Evolutionary conservation across 75 land plant genomes (phyloP).

Genomic region (Larix kaempferi): DNA sequence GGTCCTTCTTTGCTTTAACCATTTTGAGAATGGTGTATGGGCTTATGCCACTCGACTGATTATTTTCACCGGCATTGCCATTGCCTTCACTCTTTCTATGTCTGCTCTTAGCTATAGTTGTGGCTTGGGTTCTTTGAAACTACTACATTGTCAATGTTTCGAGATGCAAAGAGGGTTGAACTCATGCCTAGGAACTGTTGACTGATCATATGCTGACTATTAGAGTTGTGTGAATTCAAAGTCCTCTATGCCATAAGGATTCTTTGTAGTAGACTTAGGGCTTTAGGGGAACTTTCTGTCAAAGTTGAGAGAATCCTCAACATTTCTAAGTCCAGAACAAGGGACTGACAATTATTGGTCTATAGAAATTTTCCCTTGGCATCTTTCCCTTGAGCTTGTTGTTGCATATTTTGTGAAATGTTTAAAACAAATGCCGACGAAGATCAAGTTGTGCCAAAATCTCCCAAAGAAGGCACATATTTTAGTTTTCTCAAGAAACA

Average conservation of each 20-base stretch:
- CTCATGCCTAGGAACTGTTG: neutral
- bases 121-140: no score
- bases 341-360: neutral
- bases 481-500: no score
- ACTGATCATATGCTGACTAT: neutral
- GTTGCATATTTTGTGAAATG: no score
- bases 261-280: neutral
- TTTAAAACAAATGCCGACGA: no score
- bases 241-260: neutral
- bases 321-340: neutral
- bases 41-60: no score
- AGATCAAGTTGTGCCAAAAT: no score
- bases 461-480: no score
- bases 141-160: constrained; percentile 22
- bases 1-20: no score
- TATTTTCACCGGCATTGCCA: no score
- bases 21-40: no score
- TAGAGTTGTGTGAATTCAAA: neutral
- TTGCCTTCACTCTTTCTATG: no score
- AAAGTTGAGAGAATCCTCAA: neutral
- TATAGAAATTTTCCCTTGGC: neutral
- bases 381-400: neutral
- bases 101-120: no score
- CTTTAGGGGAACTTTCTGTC: neutral
- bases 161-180: neutral